Evolutionary conservation across 345 rosid genomes (phyloP), one percentile per base, ranked within the genome.

Genomic region (Eucalyptus cloeziana): DNA sequence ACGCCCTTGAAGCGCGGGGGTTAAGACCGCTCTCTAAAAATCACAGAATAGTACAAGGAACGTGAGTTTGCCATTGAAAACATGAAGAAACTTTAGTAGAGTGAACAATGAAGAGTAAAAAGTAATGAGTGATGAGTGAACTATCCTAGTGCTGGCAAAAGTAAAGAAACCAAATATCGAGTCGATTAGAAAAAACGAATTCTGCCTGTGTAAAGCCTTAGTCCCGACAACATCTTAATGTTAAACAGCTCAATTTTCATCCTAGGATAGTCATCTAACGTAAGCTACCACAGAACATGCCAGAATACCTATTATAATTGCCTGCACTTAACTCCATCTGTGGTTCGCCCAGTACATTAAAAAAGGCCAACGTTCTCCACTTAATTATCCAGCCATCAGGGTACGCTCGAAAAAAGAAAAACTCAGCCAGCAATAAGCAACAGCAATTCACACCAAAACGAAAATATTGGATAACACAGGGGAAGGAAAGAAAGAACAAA

Each of bases 1-100:
- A 71, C 95, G 93, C 71, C 99, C 99, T 94, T 98, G 91, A 13
- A 98, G 93, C 7, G 99, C 99, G 21, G 99, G 99, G 62, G 91
- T 88, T 45, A 97, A 88, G 89, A 98, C 99, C 91, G 99, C 99
- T 89, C 99, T 96, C 99, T 98, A 60, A 31, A 79, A 25, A 47
- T 71, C 58, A 49, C 83, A 24, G 62, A 83, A 40, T 49, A 60
- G n/a, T 21, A 76, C 8, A 25, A 37, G 47, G 47, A 76, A 76
- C 85, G 6, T 76, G 85, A 40, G 44, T 76, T 76, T 40, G 47
- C 85, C 47, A 40, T 40, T 40, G 85, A 60, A 87, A 33, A 54
- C 22, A 58, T 49, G 44, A 16, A 51, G 58, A 47, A 85, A 86
- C 67, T 51, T 40, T 40, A 40, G 25, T 37, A 76, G 47, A 76